These are phyloP conservation scores for Lactarius tabidus DNA, from an alignment of 768 basidiomycete species.

Conservation along the genomic window DNA sequence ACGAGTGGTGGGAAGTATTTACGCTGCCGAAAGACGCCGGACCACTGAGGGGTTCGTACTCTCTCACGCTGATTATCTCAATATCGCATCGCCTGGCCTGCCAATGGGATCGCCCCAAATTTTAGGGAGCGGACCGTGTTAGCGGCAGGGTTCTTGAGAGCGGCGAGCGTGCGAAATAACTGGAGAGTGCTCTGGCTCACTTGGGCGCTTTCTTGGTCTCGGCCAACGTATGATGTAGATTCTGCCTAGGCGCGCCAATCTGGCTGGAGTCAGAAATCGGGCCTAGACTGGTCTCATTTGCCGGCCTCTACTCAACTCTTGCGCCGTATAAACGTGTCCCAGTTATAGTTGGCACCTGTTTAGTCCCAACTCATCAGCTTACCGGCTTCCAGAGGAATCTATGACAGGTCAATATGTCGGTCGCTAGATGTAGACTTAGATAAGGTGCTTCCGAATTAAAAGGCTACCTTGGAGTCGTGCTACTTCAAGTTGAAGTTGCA, in stretches of 20 bases:
- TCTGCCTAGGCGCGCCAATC: background rate
- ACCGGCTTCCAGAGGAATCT: too few species aligned
- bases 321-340: background rate
- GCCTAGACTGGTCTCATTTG: background rate
- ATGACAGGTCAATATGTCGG: too few species aligned
- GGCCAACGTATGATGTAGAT: background rate
- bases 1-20: slow-evolving; percentile 21
- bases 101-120: slow-evolving; percentile 6
- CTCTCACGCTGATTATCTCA: slow-evolving; percentile 42
- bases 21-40: slow-evolving; percentile 24
- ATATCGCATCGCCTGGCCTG: too few species aligned
- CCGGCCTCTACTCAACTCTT: too few species aligned
- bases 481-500: too few species aligned
- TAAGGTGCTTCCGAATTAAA: background rate
- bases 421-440: background rate
- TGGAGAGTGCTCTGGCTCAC: background rate
- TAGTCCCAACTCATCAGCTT: background rate
- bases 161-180: background rate
- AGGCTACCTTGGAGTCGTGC: background rate
- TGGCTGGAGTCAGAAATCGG: background rate
- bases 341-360: background rate
- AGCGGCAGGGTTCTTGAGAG: background rate
- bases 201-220: slow-evolving; percentile 4
- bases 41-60: slow-evolving; percentile 21
- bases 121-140: background rate